A percentile compares a stretch with the other conserved stretches of the same genome.
These are phyloP conservation scores for Glaciozyma martinii DNA, from an alignment of 768 basidiomycete species.

Conservation along the genomic window DNA sequence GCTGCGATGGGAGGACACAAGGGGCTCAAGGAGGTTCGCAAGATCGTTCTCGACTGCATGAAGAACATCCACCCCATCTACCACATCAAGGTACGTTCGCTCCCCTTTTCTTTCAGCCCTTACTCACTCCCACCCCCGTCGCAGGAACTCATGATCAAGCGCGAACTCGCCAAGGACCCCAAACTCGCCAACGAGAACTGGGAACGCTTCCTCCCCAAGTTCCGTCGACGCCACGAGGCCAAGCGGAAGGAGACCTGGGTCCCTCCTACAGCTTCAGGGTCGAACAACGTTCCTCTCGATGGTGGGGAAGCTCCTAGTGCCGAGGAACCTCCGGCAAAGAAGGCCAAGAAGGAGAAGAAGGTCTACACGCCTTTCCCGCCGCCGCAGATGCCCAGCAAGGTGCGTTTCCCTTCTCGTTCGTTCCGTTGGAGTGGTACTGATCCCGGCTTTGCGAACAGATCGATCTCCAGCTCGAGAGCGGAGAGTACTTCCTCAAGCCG, in stretches of 20 bases:
- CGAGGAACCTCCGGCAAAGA: constrained; percentile 87
- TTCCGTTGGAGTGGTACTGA: not conserved
- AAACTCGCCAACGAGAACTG: constrained; percentile 87
- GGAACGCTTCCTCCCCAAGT: constrained; percentile 95
- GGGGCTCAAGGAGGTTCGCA: constrained; percentile 85
- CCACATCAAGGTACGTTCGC: constrained; percentile 69
- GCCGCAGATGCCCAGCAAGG: constrained; percentile 83
- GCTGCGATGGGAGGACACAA: constrained; percentile 97
- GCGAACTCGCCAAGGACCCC: constrained; percentile 95
- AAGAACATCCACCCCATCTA: constrained; percentile 99
- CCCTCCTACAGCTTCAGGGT: constrained; percentile 32
- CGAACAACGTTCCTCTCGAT: constrained; percentile 48
- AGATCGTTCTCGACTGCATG: constrained; percentile 98
- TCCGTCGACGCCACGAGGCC: constrained; percentile 83
- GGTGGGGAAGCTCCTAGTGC: constrained; percentile 61
- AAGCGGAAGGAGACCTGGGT: constrained; percentile 59
- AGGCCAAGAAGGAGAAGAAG: constrained; percentile 84
- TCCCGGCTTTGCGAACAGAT: constrained; percentile 45
- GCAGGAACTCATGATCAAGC: constrained; percentile 95
- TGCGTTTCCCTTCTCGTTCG: constrained; percentile 37
- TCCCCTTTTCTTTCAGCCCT: not conserved
- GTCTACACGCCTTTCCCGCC: constrained; percentile 85
- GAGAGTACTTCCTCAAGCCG: constrained; percentile 95
- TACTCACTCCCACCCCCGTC: not conserved
- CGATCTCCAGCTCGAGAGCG: constrained; percentile 87